Evolutionary conservation across 179 eudicot genomes (phyloP), one percentile per base, ranked within the genome.

Genomic region (Corrigiola litoralis): DNA sequence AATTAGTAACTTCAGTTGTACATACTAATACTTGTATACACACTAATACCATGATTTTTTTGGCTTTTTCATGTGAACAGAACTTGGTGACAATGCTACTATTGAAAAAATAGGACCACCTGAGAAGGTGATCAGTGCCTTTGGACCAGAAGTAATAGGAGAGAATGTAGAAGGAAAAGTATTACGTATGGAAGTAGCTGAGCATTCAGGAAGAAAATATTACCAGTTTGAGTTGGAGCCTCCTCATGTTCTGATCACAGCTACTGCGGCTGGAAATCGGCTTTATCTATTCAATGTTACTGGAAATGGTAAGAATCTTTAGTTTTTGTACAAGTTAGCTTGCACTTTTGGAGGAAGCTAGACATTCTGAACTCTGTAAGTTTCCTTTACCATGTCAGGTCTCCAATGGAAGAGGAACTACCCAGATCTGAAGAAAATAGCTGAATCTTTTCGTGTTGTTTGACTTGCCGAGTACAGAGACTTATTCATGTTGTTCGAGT

Each of bases 181-280:
- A 6, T 53, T 90, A 32, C 85, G 87, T 61, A 81, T 70, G 68
- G 80, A 81, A 81, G 95, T 90, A 36, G 76, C 79, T 36, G 95
- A 94, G 68, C 86, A 94, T 70, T 70, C 79, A 16, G 99, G 99
- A 44, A 85, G 99, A 68, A 85, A 68, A 59, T 94, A 90, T 79
- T 94, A 94, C 76, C 92, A 84, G 80, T 94, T 73, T 34, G 98
- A 92, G 75, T 70, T 92, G 63, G 97, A 92, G 74, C 90, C 97
- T 1, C 98, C 98, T 23, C 98, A 92, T 62, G 80, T 70, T 65
- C 51, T 90, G 29, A 90, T 92, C 81, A 92, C 97, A 37, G 99
- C 97, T 21, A 94, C 99, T 61, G 97, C 99, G 6, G 99, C 99
- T 41, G 99, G 99, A 46, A 94, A 94, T 64, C 89, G 95, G 49